Conservation (phyloP, 2,329 filamentous ascomycete genomes). For the Alternaria ethzedia region DNA sequence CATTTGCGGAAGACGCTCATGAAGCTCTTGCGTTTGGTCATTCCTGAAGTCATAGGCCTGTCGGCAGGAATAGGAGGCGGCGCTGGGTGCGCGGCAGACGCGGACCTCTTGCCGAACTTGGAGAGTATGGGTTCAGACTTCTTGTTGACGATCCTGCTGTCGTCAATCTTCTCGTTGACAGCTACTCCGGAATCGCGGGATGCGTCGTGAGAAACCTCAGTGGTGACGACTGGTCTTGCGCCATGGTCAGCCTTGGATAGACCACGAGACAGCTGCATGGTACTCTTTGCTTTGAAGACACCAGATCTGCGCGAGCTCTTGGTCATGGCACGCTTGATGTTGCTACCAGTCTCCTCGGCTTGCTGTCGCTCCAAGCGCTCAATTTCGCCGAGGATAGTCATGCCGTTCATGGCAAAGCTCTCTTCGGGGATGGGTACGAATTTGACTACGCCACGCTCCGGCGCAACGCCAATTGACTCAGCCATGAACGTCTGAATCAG, state of each 20-base stretch:
- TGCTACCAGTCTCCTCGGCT: conserved; percentile 49
- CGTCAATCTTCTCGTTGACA: conserved; percentile 35
- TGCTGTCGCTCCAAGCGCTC: conserved; percentile 61
- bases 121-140: conserved; percentile 31
- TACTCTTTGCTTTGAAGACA: conserved; percentile 46
- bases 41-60: conserved; percentile 36
- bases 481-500: conserved; percentile 78
- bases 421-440: conserved; percentile 75
- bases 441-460: conserved; percentile 73
- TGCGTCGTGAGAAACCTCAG: conserved; percentile 43
- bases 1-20: conserved; percentile 51
- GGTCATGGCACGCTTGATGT: conserved; percentile 52
- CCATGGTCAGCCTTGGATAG: conserved; percentile 37
- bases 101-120: conserved; percentile 27
- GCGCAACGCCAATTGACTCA: conserved; percentile 70
- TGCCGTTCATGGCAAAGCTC: conserved; percentile 73
- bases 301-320: conserved; percentile 45
- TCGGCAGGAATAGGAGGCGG: conserved; percentile 44
- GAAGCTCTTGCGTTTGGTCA: conserved; percentile 57
- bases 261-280: conserved; percentile 44
- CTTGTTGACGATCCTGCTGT: conserved; percentile 31
- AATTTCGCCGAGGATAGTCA: conserved; percentile 72
- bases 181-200: conserved; percentile 46
- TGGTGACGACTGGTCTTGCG: conserved; percentile 34
- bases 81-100: conserved; percentile 17